These are phyloP conservation scores for Nothophytophthora sp. DNA, from an alignment of 352 stramenopile genomes.

Conservation along the genomic window DNA sequence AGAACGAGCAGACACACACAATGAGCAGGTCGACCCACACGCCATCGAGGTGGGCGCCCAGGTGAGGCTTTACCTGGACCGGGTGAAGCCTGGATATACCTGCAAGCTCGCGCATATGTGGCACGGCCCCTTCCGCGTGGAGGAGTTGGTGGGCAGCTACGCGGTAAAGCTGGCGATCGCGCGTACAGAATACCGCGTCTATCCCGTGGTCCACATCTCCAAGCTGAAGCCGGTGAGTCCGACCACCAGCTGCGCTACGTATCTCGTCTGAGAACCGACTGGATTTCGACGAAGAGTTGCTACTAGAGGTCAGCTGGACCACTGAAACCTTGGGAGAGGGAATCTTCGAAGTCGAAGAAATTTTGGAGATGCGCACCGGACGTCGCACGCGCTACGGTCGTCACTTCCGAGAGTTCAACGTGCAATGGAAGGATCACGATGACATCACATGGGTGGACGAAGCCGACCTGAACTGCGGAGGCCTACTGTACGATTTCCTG, in stretches of 20 bases:
- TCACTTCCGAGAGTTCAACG: background rate
- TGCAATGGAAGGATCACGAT: conserved; percentile 1
- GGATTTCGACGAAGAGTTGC: conserved; percentile 15
- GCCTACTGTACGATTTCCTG: conserved; percentile 5
- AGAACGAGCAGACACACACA: background rate
- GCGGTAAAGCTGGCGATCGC: conserved; percentile 1
- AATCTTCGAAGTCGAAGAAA: conserved; percentile 7
- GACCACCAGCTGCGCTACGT: background rate
- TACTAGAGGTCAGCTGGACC: conserved; percentile 7
- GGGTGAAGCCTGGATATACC: conserved; percentile 5
- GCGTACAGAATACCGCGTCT: conserved; percentile 7
- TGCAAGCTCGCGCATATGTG: conserved; percentile 26
- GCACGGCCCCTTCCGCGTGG: conserved; percentile 20
- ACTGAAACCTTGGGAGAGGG: background rate
- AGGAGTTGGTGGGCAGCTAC: conserved; percentile 4
- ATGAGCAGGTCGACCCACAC: background rate
- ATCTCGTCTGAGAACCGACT: background rate
- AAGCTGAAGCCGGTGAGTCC: conserved; percentile 6
- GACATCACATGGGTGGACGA: conserved; percentile 1
- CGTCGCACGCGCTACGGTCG: background rate
- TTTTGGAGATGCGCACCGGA: background rate
- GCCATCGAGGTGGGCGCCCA: conserved; percentile 4
- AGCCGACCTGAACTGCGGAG: conserved; percentile 5
- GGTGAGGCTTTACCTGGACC: conserved; percentile 27
- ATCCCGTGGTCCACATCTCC: conserved; percentile 17